Conservation (phyloP, 768 basidiomycete genomes). For the Russula foetens region DNA sequence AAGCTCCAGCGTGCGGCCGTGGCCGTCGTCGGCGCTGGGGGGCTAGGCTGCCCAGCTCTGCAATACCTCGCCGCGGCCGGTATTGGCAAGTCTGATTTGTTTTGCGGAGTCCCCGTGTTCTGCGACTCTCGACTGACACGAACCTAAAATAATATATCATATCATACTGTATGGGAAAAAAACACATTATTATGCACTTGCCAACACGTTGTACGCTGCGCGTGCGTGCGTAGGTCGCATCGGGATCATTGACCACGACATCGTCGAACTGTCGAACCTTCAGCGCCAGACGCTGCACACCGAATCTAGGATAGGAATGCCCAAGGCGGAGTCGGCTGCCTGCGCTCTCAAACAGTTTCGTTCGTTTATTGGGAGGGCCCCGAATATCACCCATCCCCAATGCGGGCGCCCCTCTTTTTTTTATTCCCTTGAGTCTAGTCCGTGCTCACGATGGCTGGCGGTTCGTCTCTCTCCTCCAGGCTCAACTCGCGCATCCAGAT, state of each 20-base stretch:
- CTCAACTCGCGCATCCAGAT: conserved; percentile 66
- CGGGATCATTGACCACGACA: conserved; percentile 84
- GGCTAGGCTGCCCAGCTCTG: conserved; percentile 90
- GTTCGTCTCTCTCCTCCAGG: conserved; percentile 35
- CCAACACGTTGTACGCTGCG: no score
- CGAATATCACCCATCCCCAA: no score
- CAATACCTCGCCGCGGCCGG: conserved; percentile 93
- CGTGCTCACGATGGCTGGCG: no score
- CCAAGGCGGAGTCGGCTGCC: conserved; percentile 79
- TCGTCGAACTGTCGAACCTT: conserved; percentile 82
- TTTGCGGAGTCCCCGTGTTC: neutral
- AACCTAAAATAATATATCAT: no score
- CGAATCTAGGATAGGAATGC: conserved; percentile 58
- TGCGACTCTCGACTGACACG: neutral
- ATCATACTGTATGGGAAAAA: neutral
- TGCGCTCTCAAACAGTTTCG: conserved; percentile 54
- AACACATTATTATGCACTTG: neutral
- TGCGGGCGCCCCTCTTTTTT: neutral
- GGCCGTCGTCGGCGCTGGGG: conserved; percentile 89
- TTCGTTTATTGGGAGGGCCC: neutral
- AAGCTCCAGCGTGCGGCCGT: conserved; percentile 70
- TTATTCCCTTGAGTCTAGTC: neutral
- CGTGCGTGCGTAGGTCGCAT: conserved; percentile 49
- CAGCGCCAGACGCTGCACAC: conserved; percentile 90
- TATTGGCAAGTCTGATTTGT: conserved; percentile 50